Base-by-base conservation (phyloP, 75 land plant species). In the Chamaecyparis obtusa region DNA sequence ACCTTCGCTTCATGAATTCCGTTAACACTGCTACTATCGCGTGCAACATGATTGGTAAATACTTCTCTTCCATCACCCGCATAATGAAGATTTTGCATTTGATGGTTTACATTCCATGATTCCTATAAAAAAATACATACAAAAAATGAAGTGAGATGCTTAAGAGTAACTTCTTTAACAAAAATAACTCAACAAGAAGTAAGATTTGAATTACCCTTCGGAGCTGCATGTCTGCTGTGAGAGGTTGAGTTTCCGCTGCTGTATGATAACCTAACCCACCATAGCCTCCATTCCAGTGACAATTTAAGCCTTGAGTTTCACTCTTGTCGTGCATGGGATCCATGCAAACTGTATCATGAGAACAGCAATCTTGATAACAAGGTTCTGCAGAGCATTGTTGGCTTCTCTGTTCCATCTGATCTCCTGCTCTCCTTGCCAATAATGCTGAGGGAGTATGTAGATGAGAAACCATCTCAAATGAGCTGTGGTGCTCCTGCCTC, bases 391-490 rank as follows among this genome's bases (percentile, higher is more conserved):
- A 64, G 37, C 60, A 36, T 24, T 83, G 71, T 67, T n/a, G 76
- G 32, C 87, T 86, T 67, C 88, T 51, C 60, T 74, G 39, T 64
- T 21, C 87, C 89, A 87, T 39, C 76, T 84, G 39, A 85, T 85
- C 57, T 83, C 48, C 64, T 24, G 19, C 60, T 44, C 85, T 89
- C 35, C 48, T 27, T 84, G 44, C 88, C 83, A 83, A 27, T 88
- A 85, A 85, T 48, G 88, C 74, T 55, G 90, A 90, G 72, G 92
- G 87, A 13, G 89, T 77, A 64, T 87, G 84, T 36, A 88, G 85
- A 83, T 88, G 92, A 84, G 92, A 91, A 15, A 90, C n/a, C 60
- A 91, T 32, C 49, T 85, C 90, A 71, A 87, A 89, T 11, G 91
- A 88, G 78, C 82, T 89, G 41, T 84, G 91, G 78, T 89, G 90